phyloP scores from a whole-genome alignment of 371 early-diverging fungal genomes.

The Gilbertella persicaria region DNA sequence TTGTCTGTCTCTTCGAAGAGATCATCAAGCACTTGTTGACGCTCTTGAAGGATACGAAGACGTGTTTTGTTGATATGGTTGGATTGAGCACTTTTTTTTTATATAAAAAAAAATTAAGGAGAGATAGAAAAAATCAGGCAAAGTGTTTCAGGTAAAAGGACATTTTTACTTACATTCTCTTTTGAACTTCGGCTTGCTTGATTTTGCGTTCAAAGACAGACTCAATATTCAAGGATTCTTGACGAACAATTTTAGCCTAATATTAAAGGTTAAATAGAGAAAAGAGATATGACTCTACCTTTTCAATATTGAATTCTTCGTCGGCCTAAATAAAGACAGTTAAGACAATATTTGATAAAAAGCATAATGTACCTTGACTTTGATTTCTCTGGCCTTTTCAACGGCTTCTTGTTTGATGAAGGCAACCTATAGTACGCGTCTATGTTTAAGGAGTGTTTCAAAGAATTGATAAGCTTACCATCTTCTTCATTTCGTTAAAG shows the following conservation, averaged over 20 bases:
- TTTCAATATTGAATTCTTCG: slow-evolving; percentile 99
- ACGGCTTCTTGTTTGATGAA: slow-evolving; percentile 98
- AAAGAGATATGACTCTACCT: slow-evolving; percentile 54
- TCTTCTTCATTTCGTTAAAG: slow-evolving; percentile 83
- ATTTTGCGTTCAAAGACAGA: slow-evolving; percentile 87
- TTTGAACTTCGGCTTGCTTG: slow-evolving; percentile 91
- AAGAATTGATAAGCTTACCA: slow-evolving; percentile 53
- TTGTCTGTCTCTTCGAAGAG: slow-evolving; percentile 68
- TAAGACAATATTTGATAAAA: not conserved
- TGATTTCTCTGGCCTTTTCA: slow-evolving; percentile 97
- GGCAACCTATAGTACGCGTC: slow-evolving; percentile 57
- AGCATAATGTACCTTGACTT: slow-evolving; percentile 78
- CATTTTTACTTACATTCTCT: slow-evolving; percentile 71
- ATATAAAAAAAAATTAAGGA: slow-evolving; percentile 1
- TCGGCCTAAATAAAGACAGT: slow-evolving; percentile 66
- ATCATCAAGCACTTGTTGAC: slow-evolving; percentile 84
- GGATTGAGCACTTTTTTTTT: slow-evolving; percentile 78
- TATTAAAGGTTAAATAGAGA: not conserved
- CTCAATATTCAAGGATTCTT: slow-evolving; percentile 89
- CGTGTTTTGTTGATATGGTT: slow-evolving; percentile 95
- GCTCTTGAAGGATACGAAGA: slow-evolving; percentile 83
- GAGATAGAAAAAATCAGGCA: not conserved
- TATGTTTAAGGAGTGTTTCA: not conserved
- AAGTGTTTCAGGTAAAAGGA: not conserved
- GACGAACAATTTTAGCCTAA: slow-evolving; percentile 89